Conservation (phyloP, 2,329 filamentous ascomycete genomes). For the Emergomyces orientalis region DNA sequence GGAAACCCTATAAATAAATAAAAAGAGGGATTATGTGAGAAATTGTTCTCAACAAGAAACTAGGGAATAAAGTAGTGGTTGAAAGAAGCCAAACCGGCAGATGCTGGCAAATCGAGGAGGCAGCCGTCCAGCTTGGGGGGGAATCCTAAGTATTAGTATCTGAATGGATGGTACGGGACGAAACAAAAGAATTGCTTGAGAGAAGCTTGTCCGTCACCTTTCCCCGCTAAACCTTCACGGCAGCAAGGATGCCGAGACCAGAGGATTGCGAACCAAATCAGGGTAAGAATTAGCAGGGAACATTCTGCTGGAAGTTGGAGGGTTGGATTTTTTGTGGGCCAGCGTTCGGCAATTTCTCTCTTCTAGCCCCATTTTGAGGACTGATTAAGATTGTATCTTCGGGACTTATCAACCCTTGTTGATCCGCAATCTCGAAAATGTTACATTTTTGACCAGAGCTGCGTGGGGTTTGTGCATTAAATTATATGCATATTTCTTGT, state of each 20-base stretch:
- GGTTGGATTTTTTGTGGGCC: background rate
- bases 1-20: background rate
- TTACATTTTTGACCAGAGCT: background rate
- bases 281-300: too few species aligned
- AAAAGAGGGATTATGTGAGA: background rate
- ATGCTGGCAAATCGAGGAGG: background rate
- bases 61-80: background rate
- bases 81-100: background rate
- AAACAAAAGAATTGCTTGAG: background rate
- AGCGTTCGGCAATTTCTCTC: background rate
- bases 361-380: background rate
- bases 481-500: background rate
- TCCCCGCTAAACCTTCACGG: background rate
- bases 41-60: background rate
- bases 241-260: background rate
- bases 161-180: background rate
- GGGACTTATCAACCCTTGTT: background rate
- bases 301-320: background rate
- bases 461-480: background rate
- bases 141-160: background rate
- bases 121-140: background rate
- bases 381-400: background rate
- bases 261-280: background rate
- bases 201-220: background rate
- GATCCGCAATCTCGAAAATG: background rate